These are phyloP conservation scores for Boletus reticuloceps DNA, from an alignment of 768 basidiomycete species.

Conservation along the genomic window DNA sequence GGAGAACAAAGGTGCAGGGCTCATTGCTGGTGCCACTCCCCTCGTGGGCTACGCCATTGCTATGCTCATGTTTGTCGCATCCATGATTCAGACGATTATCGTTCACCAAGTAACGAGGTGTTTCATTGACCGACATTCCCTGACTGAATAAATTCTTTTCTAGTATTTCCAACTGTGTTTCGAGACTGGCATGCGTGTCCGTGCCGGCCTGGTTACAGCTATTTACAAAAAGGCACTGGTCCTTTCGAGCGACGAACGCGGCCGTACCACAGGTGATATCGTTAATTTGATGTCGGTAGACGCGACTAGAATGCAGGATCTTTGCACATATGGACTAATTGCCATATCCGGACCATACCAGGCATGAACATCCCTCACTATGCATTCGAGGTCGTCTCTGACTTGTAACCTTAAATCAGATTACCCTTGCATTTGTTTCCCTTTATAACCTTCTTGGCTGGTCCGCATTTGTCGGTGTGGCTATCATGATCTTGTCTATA, in stretches of 20 bases:
- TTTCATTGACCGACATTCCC: background rate
- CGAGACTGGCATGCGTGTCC: conserved; percentile 90
- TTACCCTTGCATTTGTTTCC: conserved; percentile 84
- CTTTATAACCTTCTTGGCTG: conserved; percentile 89
- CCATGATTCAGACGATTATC: conserved; percentile 74
- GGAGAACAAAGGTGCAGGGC: conserved; percentile 34
- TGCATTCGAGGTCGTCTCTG: background rate
- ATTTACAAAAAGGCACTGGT: conserved; percentile 88
- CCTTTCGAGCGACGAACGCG: conserved; percentile 81
- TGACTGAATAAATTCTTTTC: background rate
- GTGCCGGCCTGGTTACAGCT: conserved; percentile 79
- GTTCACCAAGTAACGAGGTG: conserved; percentile 64
- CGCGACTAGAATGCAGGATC: conserved; percentile 72
- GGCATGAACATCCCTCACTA: conserved; percentile 35
- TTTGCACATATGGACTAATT: conserved; percentile 82
- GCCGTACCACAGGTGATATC: conserved; percentile 84
- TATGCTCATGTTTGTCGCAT: conserved; percentile 73
- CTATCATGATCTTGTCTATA: conserved; percentile 80
- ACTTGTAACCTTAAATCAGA: conserved; percentile 39
- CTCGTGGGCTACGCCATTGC: conserved; percentile 78
- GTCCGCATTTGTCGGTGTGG: conserved; percentile 88
- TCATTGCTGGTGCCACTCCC: conserved; percentile 30
- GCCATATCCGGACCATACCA: conserved; percentile 84
- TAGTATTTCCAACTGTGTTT: conserved; percentile 86
- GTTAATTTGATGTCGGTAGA: conserved; percentile 94